Percentiles rank a stretch among this genome's conserved stretches.
These are phyloP conservation scores for Paramecium pentaurelia DNA, from an alignment of 73 alveolate species.

Conservation along the genomic window DNA sequence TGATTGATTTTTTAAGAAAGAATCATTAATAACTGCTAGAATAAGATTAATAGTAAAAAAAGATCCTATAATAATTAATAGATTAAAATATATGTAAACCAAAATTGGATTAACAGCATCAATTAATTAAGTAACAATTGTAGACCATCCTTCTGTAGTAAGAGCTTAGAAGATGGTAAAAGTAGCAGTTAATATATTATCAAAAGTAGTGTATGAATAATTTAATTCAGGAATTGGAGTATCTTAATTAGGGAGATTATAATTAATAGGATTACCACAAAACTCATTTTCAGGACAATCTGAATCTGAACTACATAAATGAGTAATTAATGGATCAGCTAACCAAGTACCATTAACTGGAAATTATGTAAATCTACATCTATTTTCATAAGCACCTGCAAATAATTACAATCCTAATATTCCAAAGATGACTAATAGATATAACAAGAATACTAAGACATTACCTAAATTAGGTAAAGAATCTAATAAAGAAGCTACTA, in stretches of 20 bases:
- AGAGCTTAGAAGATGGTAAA: too few species aligned
- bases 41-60: slow-evolving; percentile 36
- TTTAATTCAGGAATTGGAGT: slow-evolving; percentile 11
- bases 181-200: too few species aligned
- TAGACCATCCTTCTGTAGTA: too few species aligned
- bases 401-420: slow-evolving; percentile 70
- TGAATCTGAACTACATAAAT: slow-evolving; percentile 49
- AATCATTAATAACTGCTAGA: slow-evolving; percentile 45
- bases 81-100: slow-evolving; percentile 27
- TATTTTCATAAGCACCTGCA: slow-evolving; percentile 59
- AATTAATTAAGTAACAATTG: too few species aligned
- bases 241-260: slow-evolving; percentile 22
- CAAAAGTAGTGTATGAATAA: neutral
- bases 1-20: neutral
- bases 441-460: slow-evolving; percentile 62
- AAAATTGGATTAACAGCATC: too few species aligned
- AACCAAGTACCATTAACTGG: slow-evolving; percentile 58
- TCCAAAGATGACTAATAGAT: slow-evolving; percentile 69
- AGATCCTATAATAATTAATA: slow-evolving; percentile 34
- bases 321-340: slow-evolving; percentile 5
- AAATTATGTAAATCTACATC: slow-evolving; percentile 55
- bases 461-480: slow-evolving; percentile 69
- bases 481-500: slow-evolving; percentile 54
- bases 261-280: slow-evolving; percentile 60
- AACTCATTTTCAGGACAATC: slow-evolving; percentile 53